These are phyloP conservation scores for Penicillium lividum DNA, from an alignment of 495 filamentous ascomycete species.

Conservation along the genomic window DNA sequence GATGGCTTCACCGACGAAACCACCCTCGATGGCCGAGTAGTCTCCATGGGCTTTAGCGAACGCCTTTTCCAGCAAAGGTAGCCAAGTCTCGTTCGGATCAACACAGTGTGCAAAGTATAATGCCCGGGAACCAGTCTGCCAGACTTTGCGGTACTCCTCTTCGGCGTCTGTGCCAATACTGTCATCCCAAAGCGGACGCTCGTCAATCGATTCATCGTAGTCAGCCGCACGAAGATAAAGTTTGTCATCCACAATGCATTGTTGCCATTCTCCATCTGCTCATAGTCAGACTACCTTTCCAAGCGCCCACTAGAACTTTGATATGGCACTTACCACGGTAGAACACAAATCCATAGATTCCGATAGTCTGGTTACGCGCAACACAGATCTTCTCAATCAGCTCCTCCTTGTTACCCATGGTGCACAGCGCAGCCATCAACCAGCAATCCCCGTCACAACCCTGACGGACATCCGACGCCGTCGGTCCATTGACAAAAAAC, in stretches of 20 bases:
- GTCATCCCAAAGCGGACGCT: slow-evolving; percentile 70
- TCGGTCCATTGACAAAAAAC: slow-evolving; percentile 82
- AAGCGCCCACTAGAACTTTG: background rate
- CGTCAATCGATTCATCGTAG: slow-evolving; percentile 71
- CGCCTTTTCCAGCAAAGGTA: slow-evolving; percentile 91
- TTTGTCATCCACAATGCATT: slow-evolving; percentile 84
- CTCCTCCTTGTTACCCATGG: slow-evolving; percentile 75
- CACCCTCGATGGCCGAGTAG: slow-evolving; percentile 80
- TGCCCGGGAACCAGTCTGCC: slow-evolving; percentile 75
- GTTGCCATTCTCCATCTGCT: slow-evolving; percentile 87
- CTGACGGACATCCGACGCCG: slow-evolving; percentile 79
- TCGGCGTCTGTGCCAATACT: slow-evolving; percentile 70
- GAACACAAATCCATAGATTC: slow-evolving; percentile 95
- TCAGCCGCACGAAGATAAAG: slow-evolving; percentile 81
- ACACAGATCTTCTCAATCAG: slow-evolving; percentile 84
- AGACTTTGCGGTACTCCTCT: slow-evolving; percentile 72
- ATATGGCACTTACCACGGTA: slow-evolving; percentile 59
- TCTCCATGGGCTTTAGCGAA: slow-evolving; percentile 96
- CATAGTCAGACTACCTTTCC: background rate
- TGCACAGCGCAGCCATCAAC: slow-evolving; percentile 85
- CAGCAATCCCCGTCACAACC: slow-evolving; percentile 86
- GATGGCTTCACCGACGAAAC: slow-evolving; percentile 82
- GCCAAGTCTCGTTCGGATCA: slow-evolving; percentile 88
- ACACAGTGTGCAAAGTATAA: slow-evolving; percentile 86
- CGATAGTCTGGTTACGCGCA: slow-evolving; percentile 73